Base-by-base conservation (phyloP, 768 basidiomycete species). In the Chalciporus piperatus region DNA sequence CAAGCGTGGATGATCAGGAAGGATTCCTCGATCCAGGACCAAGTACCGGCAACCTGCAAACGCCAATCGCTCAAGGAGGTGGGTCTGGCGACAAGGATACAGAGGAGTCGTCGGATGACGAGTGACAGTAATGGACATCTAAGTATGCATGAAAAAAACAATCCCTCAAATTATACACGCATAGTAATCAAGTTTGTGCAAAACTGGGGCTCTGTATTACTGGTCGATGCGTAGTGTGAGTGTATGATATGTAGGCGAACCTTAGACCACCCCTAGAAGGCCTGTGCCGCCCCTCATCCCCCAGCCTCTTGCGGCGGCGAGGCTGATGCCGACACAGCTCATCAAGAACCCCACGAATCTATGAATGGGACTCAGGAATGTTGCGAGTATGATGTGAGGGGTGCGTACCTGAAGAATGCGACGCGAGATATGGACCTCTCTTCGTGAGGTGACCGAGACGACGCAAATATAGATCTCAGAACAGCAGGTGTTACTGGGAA, bases 401-500 rank as follows among this genome's bases (percentile, higher is more conserved):
- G 20, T 17, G 47, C 61, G 41, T 66, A 88, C 90, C 91, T 81
- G 69, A 92, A 92, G 74, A 93, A 93, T 27, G 91, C 90, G 46
- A 90, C 77, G 13, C 89, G 81, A 35, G 90, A 93, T 47, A 93
- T 83, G 1, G 87, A 84, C 25, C 91, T 81, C 66, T 93, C 90
- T 64, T 93, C 90, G 49, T 85, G 73, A 3, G 86, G 81, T 0
- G 87, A 85, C 13, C 90, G 81, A 19, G 90, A 92, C 12, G 89
- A 92, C 23, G 91, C 82, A 67, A 93, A 93, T 59, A 93, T 93
- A 45, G 87, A 85, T 37, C 90, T 78, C 52, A 93, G 66, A 1
- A 89, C 84, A 10, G 87, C 85, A 10, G 90, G 90, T 0, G 90
- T 92, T 17, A 92, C 87, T 49, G 90, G 89, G 45, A 92, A 87